Conservation (phyloP, 805 yeast genomes). For the Yamadazyma insecticola region DNA sequence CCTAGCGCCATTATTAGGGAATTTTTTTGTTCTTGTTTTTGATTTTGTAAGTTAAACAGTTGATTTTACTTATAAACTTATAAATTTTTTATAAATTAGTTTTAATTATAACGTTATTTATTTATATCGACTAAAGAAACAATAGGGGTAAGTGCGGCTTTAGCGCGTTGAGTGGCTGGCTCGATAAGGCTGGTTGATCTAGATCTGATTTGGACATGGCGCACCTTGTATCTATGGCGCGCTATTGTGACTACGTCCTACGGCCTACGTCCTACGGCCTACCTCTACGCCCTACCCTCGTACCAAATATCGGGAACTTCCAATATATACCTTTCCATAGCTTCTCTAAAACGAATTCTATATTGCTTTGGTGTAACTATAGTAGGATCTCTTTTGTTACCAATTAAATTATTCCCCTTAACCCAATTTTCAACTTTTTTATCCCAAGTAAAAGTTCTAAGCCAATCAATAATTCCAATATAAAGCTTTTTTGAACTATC, state of each 20-base stretch:
- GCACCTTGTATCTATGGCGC: background rate
- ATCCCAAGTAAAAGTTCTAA: slow-evolving; percentile 97
- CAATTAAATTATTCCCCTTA: slow-evolving; percentile 80
- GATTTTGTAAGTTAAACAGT: no score
- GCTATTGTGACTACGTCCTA: background rate
- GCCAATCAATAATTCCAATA: slow-evolving; percentile 92
- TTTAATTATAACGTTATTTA: no score
- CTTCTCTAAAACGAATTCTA: slow-evolving; percentile 89
- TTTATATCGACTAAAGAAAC: no score
- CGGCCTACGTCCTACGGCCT: background rate
- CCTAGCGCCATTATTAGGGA: slow-evolving; percentile 3
- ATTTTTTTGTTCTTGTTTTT: no score
- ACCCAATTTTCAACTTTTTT: slow-evolving; percentile 98
- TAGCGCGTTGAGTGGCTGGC: slow-evolving; percentile 4
- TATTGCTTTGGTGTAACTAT: slow-evolving; percentile 97
- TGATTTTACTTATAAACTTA: no score
- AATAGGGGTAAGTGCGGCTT: no score
- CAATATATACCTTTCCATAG: slow-evolving; percentile 92
- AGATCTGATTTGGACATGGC: background rate
- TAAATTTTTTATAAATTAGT: no score
- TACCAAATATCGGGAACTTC: slow-evolving; percentile 86
- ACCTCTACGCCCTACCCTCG: slow-evolving; percentile 21
- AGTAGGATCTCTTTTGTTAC: slow-evolving; percentile 87
- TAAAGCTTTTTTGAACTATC: slow-evolving; percentile 57
- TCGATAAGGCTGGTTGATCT: background rate